Evolutionary conservation across 495 filamentous ascomycete genomes (phyloP).

Genomic region (Aspergillus homomorphus): DNA sequence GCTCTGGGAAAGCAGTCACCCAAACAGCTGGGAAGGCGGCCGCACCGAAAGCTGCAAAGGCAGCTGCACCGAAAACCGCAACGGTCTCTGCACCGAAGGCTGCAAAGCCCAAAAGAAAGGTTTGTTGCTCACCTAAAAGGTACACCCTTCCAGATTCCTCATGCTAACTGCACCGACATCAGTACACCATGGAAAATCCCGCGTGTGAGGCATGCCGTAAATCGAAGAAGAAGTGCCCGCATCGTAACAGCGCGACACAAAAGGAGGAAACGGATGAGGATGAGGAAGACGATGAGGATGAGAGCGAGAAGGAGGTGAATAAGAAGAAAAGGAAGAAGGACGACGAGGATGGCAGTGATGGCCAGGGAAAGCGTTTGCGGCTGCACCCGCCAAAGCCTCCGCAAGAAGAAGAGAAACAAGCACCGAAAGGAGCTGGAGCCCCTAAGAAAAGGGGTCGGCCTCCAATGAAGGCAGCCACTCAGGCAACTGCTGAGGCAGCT

Average conservation of each 20-base stretch:
- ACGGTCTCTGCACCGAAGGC: background rate
- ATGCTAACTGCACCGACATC: background rate
- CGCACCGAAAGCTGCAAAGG: too few species aligned
- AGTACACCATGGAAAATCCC: background rate
- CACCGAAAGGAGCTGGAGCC: too few species aligned
- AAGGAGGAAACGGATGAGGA: background rate
- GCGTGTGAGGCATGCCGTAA: background rate
- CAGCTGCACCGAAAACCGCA: too few species aligned
- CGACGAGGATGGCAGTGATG: background rate
- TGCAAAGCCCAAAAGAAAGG: background rate
- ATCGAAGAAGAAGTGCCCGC: background rate
- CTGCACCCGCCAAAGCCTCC: too few species aligned
- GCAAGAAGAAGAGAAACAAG: conserved; percentile 6
- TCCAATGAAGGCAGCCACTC: background rate
- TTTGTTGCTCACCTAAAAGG: background rate
- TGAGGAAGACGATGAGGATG: background rate
- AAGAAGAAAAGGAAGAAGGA: background rate
- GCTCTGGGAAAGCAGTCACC: too few species aligned
- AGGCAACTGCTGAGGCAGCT: background rate
- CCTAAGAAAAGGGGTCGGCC: background rate
- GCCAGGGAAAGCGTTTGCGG: background rate
- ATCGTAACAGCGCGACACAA: too few species aligned
- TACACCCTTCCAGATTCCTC: background rate
- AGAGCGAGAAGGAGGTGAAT: background rate
- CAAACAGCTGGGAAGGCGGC: background rate